Evolutionary conservation across 2,329 filamentous ascomycete species (phyloP).

Genomic region (Ustulina deusta): DNA sequence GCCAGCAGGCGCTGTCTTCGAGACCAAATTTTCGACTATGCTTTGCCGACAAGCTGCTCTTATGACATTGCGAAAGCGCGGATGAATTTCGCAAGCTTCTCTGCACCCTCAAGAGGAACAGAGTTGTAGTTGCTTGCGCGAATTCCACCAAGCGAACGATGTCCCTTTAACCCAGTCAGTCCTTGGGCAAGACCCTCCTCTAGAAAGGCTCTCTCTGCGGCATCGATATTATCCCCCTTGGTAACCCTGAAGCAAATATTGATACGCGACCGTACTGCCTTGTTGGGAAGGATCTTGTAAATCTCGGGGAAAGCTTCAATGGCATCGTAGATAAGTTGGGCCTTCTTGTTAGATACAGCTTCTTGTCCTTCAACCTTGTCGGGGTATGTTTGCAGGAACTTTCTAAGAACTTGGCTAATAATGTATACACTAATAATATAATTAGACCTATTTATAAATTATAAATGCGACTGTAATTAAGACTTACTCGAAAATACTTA

Average conservation of each 20-base stretch:
- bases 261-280: conserved; percentile 84
- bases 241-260: conserved; percentile 91
- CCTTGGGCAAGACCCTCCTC: conserved; percentile 75
- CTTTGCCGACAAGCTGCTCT: background rate
- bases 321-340: conserved; percentile 78
- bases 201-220: conserved; percentile 83
- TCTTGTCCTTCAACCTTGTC: conserved; percentile 83
- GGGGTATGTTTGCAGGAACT: conserved; percentile 73
- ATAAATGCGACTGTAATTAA: background rate
- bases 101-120: conserved; percentile 73
- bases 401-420: conserved; percentile 85
- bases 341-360: conserved; percentile 78
- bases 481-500: conserved; percentile 86
- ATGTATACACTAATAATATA: conserved; percentile 76
- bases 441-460: background rate
- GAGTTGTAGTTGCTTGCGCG: conserved; percentile 88
- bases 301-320: conserved; percentile 78
- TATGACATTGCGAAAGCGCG: conserved; percentile 5
- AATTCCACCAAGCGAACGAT: conserved; percentile 89
- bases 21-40: too few species aligned
- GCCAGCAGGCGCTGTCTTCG: too few species aligned
- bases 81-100: conserved; percentile 73
- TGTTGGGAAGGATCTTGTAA: conserved; percentile 82
- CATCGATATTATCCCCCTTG: conserved; percentile 67
- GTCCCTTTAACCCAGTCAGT: conserved; percentile 86